phyloP scores from a whole-genome alignment of 352 stramenopile genomes.

The Phytophthora sp. region DNA sequence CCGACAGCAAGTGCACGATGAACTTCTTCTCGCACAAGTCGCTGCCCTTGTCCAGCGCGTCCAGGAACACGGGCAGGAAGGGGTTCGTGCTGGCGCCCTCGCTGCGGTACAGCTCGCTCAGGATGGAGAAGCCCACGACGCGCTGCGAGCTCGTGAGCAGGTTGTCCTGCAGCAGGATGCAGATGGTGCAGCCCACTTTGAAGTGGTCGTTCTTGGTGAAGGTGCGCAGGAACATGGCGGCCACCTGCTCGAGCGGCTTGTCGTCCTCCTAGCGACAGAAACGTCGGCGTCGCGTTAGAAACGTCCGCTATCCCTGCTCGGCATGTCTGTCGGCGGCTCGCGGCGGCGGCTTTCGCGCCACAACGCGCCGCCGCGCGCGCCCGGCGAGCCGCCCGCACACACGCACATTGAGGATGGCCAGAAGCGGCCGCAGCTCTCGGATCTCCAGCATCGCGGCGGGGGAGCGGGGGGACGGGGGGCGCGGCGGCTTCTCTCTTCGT shows the following conservation, averaged over 20 bases:
- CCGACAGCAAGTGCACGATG: slow-evolving; percentile 68
- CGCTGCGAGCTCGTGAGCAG: slow-evolving; percentile 90
- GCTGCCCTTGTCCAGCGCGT: slow-evolving; percentile 76
- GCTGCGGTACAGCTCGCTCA: slow-evolving; percentile 86
- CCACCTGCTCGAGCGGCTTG: slow-evolving; percentile 81
- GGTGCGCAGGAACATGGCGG: slow-evolving; percentile 69
- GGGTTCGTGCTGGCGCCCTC: slow-evolving; percentile 80
- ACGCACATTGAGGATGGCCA: slow-evolving; percentile 86
- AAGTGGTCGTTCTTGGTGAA: slow-evolving; percentile 92
- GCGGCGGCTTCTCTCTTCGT: slow-evolving; percentile 13
- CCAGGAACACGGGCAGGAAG: slow-evolving; percentile 88
- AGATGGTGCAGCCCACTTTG: slow-evolving; percentile 91
- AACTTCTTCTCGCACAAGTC: slow-evolving; percentile 85
- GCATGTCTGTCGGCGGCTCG: too few relatives aligned
- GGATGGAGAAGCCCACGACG: slow-evolving; percentile 86
- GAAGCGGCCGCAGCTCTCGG: slow-evolving; percentile 79
- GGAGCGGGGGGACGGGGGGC: slow-evolving; percentile 2
- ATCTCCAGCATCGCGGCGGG: slow-evolving; percentile 70
- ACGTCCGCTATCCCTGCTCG: neutral
- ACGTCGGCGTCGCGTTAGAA: slow-evolving; percentile 16
- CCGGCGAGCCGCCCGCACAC: neutral
- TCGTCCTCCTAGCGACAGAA: slow-evolving; percentile 70
- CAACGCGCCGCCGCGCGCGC: too few relatives aligned
- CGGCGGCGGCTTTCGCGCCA: too few relatives aligned
- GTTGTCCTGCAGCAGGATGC: slow-evolving; percentile 91